These are phyloP conservation scores for Erucastrum elatum DNA, from an alignment of 345 rosid genomes.

Conservation along the genomic window DNA sequence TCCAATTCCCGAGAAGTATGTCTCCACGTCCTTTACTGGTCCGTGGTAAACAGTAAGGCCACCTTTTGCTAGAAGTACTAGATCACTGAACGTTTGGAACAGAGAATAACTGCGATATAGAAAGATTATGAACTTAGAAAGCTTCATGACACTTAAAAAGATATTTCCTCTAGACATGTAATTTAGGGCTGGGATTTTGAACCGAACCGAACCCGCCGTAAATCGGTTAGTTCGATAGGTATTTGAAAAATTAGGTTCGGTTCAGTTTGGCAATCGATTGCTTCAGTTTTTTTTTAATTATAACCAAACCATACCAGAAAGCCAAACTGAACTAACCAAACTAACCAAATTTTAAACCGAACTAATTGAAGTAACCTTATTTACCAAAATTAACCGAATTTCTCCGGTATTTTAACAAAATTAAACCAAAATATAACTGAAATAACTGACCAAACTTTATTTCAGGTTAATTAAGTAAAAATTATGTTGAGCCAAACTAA, in stretches of 20 bases:
- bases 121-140: constrained; percentile 6
- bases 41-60: constrained; percentile 88
- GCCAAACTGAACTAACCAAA: too few relatives aligned
- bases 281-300: too few relatives aligned
- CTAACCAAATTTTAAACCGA: background rate
- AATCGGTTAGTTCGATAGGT: background rate
- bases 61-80: constrained; percentile 85
- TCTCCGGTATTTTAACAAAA: too few relatives aligned
- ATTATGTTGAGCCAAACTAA: too few relatives aligned
- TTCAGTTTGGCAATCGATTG: too few relatives aligned
- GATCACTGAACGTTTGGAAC: constrained; percentile 83
- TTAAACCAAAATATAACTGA: too few relatives aligned
- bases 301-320: too few relatives aligned
- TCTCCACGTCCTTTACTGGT: constrained; percentile 70
- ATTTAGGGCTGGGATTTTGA: background rate
- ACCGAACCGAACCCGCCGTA: background rate
- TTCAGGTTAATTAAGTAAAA: too few relatives aligned
- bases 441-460: too few relatives aligned
- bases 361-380: background rate
- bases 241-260: background rate
- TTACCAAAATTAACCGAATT: too few relatives aligned
- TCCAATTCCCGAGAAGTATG: constrained; percentile 78
- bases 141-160: background rate
- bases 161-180: background rate
- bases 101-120: constrained; percentile 74